Evolutionary conservation across 768 basidiomycete species (phyloP), one percentile per base, ranked within the genome.

Genomic region (Hygrophoropsis aurantiaca): DNA sequence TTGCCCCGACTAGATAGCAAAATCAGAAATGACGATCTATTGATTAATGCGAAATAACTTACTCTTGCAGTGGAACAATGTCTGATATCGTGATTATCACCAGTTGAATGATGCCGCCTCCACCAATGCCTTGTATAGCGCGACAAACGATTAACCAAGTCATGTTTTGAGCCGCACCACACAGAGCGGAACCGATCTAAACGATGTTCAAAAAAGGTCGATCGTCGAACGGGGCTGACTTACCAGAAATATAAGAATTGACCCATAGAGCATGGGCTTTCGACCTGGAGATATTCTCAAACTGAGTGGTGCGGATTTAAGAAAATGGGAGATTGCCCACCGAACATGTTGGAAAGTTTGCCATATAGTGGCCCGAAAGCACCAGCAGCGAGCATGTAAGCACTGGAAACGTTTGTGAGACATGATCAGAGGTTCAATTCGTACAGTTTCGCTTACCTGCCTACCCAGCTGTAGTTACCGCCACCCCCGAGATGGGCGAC

Each of bases 71-170:
- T 0, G 90, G 80, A 0, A 91, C 86, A 27, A 94, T 90, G 64
- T 94, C 92, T 36, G 85, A 81, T 35, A 90, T 82, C 2, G 81
- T 87, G 55, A 91, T 90, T 41, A 84, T 78, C 6, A 86, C 84
- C 52, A 90, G 69, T 58, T 87, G 86, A 13, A 90, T 71, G 49
- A 90, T 84, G 4, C 87, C 89, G 9, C 87, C 88, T 6, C 87
- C 88, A 20, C 90, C 90, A 24, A 92, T 81, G 8, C 90, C 90
- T 60, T 92, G 90, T 3, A 94, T 70, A 2, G 87, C 90, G 53
- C 90, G 79, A 35, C 78, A 79, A 1, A 87, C 73, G 26, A 90
- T 81, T 13, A 94, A 69, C 90, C 87, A 89, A 2, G 70, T 75
- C 79, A 92, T 85, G 46, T 44, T 81, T 60, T 92, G 85, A 0